phyloP scores from a whole-genome alignment of 805 yeast species.

The Saccharomyces kudriavzevii region DNA sequence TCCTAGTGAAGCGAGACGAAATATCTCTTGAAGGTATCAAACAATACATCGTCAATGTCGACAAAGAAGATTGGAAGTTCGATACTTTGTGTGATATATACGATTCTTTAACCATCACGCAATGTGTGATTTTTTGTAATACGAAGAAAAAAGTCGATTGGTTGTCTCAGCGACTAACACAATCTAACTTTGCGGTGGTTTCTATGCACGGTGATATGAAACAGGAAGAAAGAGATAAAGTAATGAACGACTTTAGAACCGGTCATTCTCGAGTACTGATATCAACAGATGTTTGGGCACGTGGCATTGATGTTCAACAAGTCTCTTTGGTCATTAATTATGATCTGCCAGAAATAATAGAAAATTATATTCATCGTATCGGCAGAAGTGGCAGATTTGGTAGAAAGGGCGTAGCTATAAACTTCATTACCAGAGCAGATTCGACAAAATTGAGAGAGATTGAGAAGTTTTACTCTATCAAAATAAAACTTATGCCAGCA shows the following conservation, averaged over 20 bases:
- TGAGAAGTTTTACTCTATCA: slow-evolving; percentile 82
- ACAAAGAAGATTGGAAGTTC: slow-evolving; percentile 88
- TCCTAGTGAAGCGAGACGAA: slow-evolving; percentile 91
- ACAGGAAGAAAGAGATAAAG: slow-evolving; percentile 86
- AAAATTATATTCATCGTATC: slow-evolving; percentile 93
- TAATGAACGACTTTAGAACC: slow-evolving; percentile 92
- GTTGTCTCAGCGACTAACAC: slow-evolving; percentile 66
- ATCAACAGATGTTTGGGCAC: slow-evolving; percentile 91
- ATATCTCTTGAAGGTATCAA: slow-evolving; percentile 91
- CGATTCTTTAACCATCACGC: slow-evolving; percentile 92
- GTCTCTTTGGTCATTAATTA: slow-evolving; percentile 91
- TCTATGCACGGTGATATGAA: slow-evolving; percentile 96
- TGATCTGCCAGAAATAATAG: slow-evolving; percentile 83
- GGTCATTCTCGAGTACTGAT: slow-evolving; percentile 90
- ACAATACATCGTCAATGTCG: slow-evolving; percentile 86
- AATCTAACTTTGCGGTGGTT: slow-evolving; percentile 80
- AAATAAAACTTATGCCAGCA: slow-evolving; percentile 90
- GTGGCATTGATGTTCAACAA: slow-evolving; percentile 98
- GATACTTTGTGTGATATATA: slow-evolving; percentile 91
- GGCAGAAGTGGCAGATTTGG: slow-evolving; percentile 99
- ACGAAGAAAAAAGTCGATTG: slow-evolving; percentile 90
- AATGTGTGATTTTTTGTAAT: slow-evolving; percentile 96
- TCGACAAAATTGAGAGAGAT: slow-evolving; percentile 68
- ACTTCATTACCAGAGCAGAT: slow-evolving; percentile 81
- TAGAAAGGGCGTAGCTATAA: slow-evolving; percentile 95